These are phyloP conservation scores for Corymbia citriodora DNA, from an alignment of 441 rosid genomes.

Conservation along the genomic window DNA sequence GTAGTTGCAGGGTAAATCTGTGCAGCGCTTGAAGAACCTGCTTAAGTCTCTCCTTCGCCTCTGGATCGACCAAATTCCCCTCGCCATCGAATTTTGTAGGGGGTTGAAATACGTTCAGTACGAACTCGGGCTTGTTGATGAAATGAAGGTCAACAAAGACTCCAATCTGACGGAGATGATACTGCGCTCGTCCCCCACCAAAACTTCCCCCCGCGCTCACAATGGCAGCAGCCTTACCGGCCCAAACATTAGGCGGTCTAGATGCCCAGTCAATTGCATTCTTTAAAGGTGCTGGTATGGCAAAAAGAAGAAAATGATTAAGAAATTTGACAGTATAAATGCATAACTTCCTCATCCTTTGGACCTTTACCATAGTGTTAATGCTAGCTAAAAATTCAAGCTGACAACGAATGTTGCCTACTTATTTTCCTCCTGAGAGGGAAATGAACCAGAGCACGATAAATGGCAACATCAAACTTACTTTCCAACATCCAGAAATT, in stretches of 20 bases:
- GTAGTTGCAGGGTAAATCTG: constrained; percentile 38
- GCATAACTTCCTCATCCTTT: background rate
- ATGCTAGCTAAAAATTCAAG: background rate
- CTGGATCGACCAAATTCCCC: constrained; percentile 54
- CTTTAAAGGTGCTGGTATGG: constrained; percentile 50
- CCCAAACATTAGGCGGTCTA: constrained; percentile 70
- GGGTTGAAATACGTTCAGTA: constrained; percentile 50
- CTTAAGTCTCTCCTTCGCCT: constrained; percentile 31
- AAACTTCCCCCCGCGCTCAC: constrained; percentile 52
- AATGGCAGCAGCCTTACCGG: constrained; percentile 69
- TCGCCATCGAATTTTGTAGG: constrained; percentile 62
- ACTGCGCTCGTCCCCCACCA: constrained; percentile 57
- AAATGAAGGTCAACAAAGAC: constrained; percentile 75
- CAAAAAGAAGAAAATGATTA: background rate
- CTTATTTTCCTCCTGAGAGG: background rate
- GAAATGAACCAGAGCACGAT: background rate
- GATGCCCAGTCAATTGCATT: constrained; percentile 89
- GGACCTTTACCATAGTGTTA: background rate
- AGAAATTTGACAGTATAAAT: background rate
- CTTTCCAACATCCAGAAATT: background rate
- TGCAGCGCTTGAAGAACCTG: constrained; percentile 46
- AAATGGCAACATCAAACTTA: background rate
- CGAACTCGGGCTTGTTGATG: constrained; percentile 74
- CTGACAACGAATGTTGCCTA: background rate
- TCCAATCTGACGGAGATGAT: constrained; percentile 75